Evolutionary conservation across 2,329 filamentous ascomycete genomes (phyloP).

Genomic region (Microsporum canis): DNA sequence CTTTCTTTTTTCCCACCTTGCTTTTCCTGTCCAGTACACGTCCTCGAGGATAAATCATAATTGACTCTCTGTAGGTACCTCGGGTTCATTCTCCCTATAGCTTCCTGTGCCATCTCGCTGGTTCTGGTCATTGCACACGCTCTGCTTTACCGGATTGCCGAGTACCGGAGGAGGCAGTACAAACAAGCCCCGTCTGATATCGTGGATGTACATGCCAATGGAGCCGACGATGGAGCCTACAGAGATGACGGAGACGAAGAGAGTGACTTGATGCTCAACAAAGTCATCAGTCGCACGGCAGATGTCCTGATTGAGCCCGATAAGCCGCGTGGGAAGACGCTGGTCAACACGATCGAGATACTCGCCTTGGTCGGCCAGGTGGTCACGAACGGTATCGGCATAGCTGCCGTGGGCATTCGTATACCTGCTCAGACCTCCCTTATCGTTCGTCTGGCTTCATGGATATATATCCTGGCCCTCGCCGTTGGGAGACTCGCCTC

Average conservation of each 20-base stretch:
- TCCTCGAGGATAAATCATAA: background rate
- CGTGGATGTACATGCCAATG: slow-evolving; percentile 42
- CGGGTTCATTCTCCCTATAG: slow-evolving; percentile 65
- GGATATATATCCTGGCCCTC: slow-evolving; percentile 70
- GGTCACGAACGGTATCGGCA: slow-evolving; percentile 53
- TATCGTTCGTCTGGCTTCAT: slow-evolving; percentile 59
- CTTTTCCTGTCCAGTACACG: background rate
- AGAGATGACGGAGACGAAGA: slow-evolving; percentile 45
- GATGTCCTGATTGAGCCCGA: slow-evolving; percentile 52
- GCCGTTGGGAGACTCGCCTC: slow-evolving; percentile 59
- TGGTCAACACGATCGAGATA: slow-evolving; percentile 62
- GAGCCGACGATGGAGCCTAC: slow-evolving; percentile 43
- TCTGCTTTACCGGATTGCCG: slow-evolving; percentile 42
- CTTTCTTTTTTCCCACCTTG: background rate
- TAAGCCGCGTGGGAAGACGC: slow-evolving; percentile 60
- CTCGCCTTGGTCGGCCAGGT: slow-evolving; percentile 62
- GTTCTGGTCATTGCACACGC: slow-evolving; percentile 52
- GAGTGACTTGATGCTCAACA: slow-evolving; percentile 42
- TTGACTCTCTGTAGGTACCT: slow-evolving; percentile 44
- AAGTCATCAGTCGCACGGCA: slow-evolving; percentile 41
- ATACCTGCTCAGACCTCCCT: slow-evolving; percentile 46
- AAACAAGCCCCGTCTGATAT: slow-evolving; percentile 29
- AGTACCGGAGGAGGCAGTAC: slow-evolving; percentile 49
- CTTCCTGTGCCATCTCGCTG: slow-evolving; percentile 59
- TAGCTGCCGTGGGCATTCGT: slow-evolving; percentile 50